phyloP scores from a whole-genome alignment of 208 protist genomes.

The Blechomonas ayalai region DNA sequence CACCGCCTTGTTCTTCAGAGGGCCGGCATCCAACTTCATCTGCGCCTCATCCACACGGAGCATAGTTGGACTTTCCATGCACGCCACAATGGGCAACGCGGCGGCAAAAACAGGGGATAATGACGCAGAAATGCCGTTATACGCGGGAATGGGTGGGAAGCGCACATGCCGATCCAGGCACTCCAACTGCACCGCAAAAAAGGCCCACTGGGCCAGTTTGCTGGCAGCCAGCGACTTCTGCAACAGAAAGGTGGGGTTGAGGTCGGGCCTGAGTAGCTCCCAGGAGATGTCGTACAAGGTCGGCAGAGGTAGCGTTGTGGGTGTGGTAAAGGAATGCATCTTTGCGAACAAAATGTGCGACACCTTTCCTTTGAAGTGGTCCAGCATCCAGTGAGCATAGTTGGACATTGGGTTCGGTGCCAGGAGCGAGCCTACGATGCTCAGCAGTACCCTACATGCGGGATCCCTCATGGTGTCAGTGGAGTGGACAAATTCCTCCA shows the following conservation, averaged over 20 bases:
- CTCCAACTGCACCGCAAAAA: slow-evolving; percentile 28
- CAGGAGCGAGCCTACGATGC: slow-evolving; percentile 42
- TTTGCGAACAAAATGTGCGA: slow-evolving; percentile 28
- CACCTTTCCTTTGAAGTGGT: slow-evolving; percentile 47
- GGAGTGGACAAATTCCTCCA: slow-evolving; percentile 27
- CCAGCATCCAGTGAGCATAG: slow-evolving; percentile 34
- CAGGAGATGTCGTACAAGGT: slow-evolving; percentile 27
- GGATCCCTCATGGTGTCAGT: slow-evolving; percentile 1
- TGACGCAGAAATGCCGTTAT: slow-evolving; percentile 10
- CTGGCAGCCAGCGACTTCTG: slow-evolving; percentile 10
- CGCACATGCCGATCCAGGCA: slow-evolving; percentile 23
- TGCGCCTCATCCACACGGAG: neutral
- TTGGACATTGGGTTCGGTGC: slow-evolving; percentile 15
- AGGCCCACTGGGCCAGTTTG: slow-evolving; percentile 20
- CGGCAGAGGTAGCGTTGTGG: slow-evolving; percentile 19
- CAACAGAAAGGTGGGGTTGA: slow-evolving; percentile 18
- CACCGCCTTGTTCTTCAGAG: slow-evolving; percentile 19
- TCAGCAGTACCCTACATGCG: slow-evolving; percentile 19
- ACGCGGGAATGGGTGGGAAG: slow-evolving; percentile 28
- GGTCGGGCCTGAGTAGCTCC: slow-evolving; percentile 28
- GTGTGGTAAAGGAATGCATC: slow-evolving; percentile 34
- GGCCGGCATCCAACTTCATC: neutral
- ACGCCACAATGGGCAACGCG: neutral
- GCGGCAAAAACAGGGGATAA: slow-evolving; percentile 7
- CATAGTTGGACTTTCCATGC: neutral